Evolutionary conservation across 176 grass and related monocot species (phyloP), one percentile per base, ranked within the genome.

Genomic region (Paspalum notatum): DNA sequence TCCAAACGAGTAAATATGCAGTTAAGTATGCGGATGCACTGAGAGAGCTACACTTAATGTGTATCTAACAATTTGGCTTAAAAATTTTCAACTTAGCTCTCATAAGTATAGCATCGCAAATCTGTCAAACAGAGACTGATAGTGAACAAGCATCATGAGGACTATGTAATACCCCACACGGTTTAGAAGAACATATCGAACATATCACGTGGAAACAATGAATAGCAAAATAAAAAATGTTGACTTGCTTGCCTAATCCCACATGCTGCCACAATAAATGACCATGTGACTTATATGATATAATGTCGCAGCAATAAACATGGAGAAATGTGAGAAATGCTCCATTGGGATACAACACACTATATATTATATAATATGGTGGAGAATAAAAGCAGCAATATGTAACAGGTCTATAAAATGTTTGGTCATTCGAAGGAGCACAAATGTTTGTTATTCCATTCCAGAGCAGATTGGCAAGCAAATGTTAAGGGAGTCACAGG

Each of bases 61-160:
- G 45, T 14, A 71, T 50, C 45, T 50, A 10, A 50, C 4, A 71
- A 71, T 21, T 48, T 1, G 25, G 7, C 21, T 49, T 67, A 1
- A 48, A 70, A 70, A 49, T 21, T 69, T 69, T 21, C n/a, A 82
- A 61, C 56, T 65, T 62, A n/a, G 70, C 53, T 54, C 15, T 80
- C 62, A 54, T 8, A 20, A 20, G 55, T 46, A 65, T 39, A 52
- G 8, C 25, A 83, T 46, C 21, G 15, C 1, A 22, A 65, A 58
- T 77, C 15, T 57, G 49, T 78, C 57, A 12, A 27, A 12, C 38
- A 76, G 66, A 8, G 17, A 52, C n/a, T 37, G 54, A 60, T 12
- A 41, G 7, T 22, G 37, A 45, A 5, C 0, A 12, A 38, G 7
- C 54, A 63, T 18, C 41, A 57, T 12, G 8, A 44, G 39, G 25